These are phyloP conservation scores for Neurospora terricola DNA, from an alignment of 495 filamentous ascomycete genomes.

Conservation along the genomic window DNA sequence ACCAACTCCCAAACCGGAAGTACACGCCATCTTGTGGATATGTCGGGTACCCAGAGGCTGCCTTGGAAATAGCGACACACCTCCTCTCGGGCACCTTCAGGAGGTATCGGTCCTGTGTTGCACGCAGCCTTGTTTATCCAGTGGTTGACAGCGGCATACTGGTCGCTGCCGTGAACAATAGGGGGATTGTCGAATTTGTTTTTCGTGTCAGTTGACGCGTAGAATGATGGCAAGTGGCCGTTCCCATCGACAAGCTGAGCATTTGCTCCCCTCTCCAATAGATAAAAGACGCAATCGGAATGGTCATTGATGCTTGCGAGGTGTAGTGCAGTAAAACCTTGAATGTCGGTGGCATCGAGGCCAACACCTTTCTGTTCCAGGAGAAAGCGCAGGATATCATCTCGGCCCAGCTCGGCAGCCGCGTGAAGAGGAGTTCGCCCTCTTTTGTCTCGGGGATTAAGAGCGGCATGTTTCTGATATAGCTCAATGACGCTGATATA, in stretches of 20 bases:
- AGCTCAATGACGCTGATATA: neutral
- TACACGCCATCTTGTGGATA: neutral
- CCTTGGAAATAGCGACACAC: neutral
- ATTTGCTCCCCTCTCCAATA: neutral
- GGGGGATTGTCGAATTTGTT: neutral
- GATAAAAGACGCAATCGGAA: neutral
- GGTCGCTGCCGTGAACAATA: neutral
- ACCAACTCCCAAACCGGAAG: neutral
- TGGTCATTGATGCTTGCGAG: neutral
- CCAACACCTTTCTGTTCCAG: neutral
- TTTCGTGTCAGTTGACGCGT: neutral
- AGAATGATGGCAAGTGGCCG: conserved; percentile 3
- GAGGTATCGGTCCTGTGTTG: neutral
- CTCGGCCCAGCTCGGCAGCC: conserved; percentile 2
- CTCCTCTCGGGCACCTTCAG: neutral
- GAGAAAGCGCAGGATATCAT: neutral
- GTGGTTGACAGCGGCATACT: neutral
- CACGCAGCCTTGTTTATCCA: neutral
- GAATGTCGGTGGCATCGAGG: neutral
- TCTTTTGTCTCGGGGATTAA: neutral
- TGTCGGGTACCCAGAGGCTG: conserved; percentile 3
- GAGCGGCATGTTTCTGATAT: neutral
- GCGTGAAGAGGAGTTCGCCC: neutral
- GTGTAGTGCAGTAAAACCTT: neutral
- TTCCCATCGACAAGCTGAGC: conserved; percentile 2